Conservation (phyloP, 495 filamentous ascomycete genomes). For the Penicillium arizonense region DNA sequence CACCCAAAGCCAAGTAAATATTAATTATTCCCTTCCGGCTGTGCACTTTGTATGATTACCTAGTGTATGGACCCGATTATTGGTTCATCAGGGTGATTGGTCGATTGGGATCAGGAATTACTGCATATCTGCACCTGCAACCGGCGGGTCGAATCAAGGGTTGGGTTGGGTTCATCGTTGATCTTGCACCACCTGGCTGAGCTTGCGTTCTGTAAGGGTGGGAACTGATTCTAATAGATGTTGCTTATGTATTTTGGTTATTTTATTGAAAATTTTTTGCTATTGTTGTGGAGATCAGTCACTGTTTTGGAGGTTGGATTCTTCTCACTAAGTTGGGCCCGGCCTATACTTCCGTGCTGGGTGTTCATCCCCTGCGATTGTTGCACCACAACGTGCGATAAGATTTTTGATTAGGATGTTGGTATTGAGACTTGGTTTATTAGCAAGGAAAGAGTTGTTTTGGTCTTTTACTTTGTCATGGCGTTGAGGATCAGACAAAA, state of each 20-base stretch:
- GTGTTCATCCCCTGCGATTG: not conserved
- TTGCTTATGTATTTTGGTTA: not conserved
- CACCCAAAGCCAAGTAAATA: not conserved
- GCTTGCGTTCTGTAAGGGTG: not conserved
- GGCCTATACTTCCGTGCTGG: slow-evolving; percentile 8
- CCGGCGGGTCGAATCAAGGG: slow-evolving; percentile 16
- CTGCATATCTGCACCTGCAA: slow-evolving; percentile 1
- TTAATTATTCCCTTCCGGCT: not conserved
- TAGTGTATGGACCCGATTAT: not conserved
- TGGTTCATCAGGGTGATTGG: not conserved
- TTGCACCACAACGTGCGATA: not conserved
- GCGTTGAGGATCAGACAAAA: slow-evolving; percentile 14
- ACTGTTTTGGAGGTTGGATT: not conserved
- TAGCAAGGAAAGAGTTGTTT: not conserved
- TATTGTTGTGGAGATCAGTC: slow-evolving; percentile 10
- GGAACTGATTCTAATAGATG: not conserved
- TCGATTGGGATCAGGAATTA: not conserved
- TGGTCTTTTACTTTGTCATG: not conserved
- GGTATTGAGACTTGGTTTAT: not conserved
- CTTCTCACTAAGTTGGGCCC: slow-evolving; percentile 12
- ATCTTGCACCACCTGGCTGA: slow-evolving; percentile 9
- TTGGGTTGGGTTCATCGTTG: not conserved
- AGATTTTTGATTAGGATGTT: not conserved
- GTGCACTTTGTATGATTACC: not conserved
- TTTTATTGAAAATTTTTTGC: not conserved